Conservation (phyloP, 2,329 filamentous ascomycete genomes). For the Ploettnerulaceae sp. region DNA sequence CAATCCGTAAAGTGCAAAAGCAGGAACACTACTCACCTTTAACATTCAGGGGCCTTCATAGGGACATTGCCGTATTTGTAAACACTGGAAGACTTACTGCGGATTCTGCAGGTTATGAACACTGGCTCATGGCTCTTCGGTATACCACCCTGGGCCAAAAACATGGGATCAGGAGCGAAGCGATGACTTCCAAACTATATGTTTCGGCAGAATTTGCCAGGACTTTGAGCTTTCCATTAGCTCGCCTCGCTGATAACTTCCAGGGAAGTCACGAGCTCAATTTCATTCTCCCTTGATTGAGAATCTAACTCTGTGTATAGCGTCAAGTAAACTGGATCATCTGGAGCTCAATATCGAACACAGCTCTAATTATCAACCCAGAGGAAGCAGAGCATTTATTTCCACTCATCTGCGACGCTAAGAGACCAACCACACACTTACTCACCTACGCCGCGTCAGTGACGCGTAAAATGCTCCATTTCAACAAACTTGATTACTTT, state of each 20-base stretch:
- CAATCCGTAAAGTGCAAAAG: conserved; percentile 42
- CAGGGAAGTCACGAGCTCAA: too few relatives aligned
- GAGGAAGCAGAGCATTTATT: conserved; percentile 59
- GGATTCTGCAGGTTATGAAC: conserved; percentile 37
- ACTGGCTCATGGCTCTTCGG: conserved; percentile 40
- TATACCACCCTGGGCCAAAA: conserved; percentile 37
- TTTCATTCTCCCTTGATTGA: too few relatives aligned
- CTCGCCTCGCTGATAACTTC: too few relatives aligned
- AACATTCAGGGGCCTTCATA: conserved; percentile 43
- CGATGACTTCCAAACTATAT: too few relatives aligned
- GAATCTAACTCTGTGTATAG: conserved; percentile 40
- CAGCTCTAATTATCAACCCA: conserved; percentile 53
- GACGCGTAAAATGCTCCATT: conserved; percentile 54
- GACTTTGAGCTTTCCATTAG: too few relatives aligned
- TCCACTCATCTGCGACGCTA: conserved; percentile 40
- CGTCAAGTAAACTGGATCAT: conserved; percentile 58
- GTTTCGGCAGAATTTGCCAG: too few relatives aligned
- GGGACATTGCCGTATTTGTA: conserved; percentile 43
- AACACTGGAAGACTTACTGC: conserved; percentile 40
- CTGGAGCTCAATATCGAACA: conserved; percentile 44
- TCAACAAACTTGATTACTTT: conserved; percentile 51
- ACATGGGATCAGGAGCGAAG: too few relatives aligned
- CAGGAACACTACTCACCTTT: conserved; percentile 36
- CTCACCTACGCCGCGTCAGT: conserved; percentile 56
- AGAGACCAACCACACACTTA: conserved; percentile 38